Percentiles rank a stretch among this genome's conserved stretches.
These are phyloP conservation scores for Aspergillus hancockii DNA, from an alignment of 495 filamentous ascomycete species.

Conservation along the genomic window DNA sequence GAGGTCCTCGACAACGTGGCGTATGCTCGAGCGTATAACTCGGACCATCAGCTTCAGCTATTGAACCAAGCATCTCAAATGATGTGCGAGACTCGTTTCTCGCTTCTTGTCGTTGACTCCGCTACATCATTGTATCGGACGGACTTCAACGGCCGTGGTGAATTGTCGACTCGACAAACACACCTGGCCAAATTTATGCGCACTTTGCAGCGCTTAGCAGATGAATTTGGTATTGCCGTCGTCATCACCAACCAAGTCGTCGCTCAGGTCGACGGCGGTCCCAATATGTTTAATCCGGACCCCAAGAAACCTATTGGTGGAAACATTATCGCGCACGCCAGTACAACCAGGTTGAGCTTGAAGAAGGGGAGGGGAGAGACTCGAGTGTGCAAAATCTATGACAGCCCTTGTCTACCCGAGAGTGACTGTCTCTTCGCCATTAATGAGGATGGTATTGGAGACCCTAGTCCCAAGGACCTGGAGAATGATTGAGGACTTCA, in stretches of 20 bases:
- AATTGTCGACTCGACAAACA: conserved; percentile 83
- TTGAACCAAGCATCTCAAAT: conserved; percentile 93
- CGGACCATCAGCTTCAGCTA: conserved; percentile 92
- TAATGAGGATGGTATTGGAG: conserved; percentile 93
- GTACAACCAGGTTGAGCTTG: conserved; percentile 83
- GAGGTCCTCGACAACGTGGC: conserved; percentile 98
- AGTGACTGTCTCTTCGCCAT: conserved; percentile 97
- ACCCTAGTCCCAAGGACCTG: conserved; percentile 92
- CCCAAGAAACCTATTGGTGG: conserved; percentile 99
- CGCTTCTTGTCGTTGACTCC: conserved; percentile 89
- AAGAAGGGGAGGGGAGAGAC: conserved; percentile 97
- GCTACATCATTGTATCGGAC: conserved; percentile 94
- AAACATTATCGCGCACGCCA: conserved; percentile 97
- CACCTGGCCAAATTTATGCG: conserved; percentile 98
- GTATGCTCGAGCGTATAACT: conserved; percentile 97
- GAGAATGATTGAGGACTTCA: conserved; percentile 65
- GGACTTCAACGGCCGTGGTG: conserved; percentile 91
- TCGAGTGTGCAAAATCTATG: conserved; percentile 97
- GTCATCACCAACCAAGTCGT: conserved; percentile 99
- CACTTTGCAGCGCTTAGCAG: conserved; percentile 87
- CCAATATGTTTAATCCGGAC: conserved; percentile 98
- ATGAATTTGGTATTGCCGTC: conserved; percentile 97
- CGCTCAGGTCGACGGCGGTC: conserved; percentile 94
- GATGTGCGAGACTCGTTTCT: conserved; percentile 99
- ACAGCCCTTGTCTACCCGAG: conserved; percentile 94